phyloP scores from a whole-genome alignment of 139 green algal genomes.

The Chlorella sp. region DNA sequence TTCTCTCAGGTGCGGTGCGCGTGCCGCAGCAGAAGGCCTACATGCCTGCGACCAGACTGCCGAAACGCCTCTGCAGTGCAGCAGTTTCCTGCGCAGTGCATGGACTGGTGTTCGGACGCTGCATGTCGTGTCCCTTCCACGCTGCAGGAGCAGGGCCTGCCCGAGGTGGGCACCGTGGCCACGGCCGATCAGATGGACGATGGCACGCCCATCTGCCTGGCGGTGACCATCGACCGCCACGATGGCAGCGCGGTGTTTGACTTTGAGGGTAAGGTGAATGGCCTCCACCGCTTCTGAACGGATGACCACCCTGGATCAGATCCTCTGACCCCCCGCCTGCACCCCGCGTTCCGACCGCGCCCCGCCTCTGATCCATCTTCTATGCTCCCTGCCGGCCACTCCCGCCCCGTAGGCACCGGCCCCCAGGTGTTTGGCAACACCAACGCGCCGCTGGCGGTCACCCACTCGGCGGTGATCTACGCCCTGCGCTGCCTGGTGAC shows the following conservation, averaged over 20 bases:
- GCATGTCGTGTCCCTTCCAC: too few relatives aligned
- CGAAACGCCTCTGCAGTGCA: too few relatives aligned
- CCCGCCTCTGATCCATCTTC: neutral
- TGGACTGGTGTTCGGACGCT: too few relatives aligned
- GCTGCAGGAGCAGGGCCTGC: conserved; percentile 63
- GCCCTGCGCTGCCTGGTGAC: conserved; percentile 88
- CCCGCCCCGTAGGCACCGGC: conserved; percentile 46
- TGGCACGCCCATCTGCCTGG: conserved; percentile 78
- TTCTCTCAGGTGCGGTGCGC: too few relatives aligned
- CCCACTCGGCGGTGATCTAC: conserved; percentile 95
- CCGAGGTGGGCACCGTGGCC: conserved; percentile 73
- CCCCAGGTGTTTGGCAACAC: conserved; percentile 93
- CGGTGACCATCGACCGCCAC: conserved; percentile 85
- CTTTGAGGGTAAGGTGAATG: conserved; percentile 71
- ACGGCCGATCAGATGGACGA: conserved; percentile 95
- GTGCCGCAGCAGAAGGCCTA: too few relatives aligned
- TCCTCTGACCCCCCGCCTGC: neutral
- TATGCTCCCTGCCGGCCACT: neutral
- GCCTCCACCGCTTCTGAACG: neutral
- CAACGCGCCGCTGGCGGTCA: conserved; percentile 94
- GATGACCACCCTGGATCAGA: neutral
- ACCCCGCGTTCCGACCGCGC: too few relatives aligned
- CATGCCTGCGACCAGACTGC: too few relatives aligned
- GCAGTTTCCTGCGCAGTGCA: too few relatives aligned
- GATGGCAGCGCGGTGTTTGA: conserved; percentile 83